Percentiles rank a stretch among this genome's conserved stretches.
These are phyloP conservation scores for Epichloe sylvatica DNA, from an alignment of 2,329 filamentous ascomycete species.

Conservation along the genomic window DNA sequence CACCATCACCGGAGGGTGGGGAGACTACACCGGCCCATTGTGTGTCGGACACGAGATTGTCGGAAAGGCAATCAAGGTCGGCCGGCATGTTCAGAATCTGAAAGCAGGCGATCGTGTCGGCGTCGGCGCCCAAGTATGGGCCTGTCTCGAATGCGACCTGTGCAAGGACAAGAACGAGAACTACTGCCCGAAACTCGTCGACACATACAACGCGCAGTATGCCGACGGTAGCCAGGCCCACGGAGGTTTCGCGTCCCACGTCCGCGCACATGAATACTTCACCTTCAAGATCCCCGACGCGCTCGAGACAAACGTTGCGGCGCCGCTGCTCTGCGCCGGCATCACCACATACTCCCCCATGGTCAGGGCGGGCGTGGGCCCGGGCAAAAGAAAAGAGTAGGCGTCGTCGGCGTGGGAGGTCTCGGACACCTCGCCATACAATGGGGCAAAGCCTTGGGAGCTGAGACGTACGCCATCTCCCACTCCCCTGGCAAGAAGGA, in stretches of 20 bases:
- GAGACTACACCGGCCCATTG: constrained; percentile 29
- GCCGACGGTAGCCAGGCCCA: constrained; percentile 46
- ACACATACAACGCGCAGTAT: constrained; percentile 46
- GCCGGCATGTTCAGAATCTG: constrained; percentile 31
- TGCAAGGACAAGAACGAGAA: constrained; percentile 37
- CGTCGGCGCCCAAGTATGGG: constrained; percentile 45
- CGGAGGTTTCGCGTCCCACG: constrained; percentile 45
- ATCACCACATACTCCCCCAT: constrained; percentile 61
- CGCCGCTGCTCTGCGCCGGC: constrained; percentile 66
- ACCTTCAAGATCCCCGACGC: constrained; percentile 43
- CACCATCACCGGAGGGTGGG: constrained; percentile 44
- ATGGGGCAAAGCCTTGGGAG: constrained; percentile 56
- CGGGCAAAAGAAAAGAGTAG: constrained; percentile 58
- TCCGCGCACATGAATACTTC: constrained; percentile 42
- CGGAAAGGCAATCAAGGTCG: constrained; percentile 37
- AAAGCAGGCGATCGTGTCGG: constrained; percentile 51
- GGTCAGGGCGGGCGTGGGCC: constrained; percentile 50
- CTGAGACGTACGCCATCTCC: constrained; percentile 51
- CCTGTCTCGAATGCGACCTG: constrained; percentile 37
- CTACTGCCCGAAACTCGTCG: constrained; percentile 33
- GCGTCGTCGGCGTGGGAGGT: constrained; percentile 59
- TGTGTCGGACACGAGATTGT: constrained; percentile 47
- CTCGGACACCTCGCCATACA: constrained; percentile 61
- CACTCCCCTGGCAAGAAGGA: constrained; percentile 43
- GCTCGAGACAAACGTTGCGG: constrained; percentile 33